A percentile compares a stretch with the other conserved stretches of the same genome.
Evolutionary conservation across 2,329 filamentous ascomycete genomes (phyloP).

Genomic region (Exophiala calicioides): DNA sequence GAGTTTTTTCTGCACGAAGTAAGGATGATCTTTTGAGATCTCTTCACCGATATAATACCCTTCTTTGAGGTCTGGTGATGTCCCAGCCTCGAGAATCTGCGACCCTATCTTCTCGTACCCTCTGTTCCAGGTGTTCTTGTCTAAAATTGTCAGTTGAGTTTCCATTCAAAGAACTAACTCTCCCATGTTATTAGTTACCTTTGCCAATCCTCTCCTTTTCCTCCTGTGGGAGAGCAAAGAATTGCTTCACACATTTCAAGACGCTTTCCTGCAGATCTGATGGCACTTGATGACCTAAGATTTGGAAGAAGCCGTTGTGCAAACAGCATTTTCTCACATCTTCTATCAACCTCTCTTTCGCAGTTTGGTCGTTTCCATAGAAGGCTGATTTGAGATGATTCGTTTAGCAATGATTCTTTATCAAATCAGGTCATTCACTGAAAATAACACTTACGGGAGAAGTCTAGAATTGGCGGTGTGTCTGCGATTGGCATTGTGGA

Average conservation of each 20-base stretch:
- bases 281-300: conserved; percentile 51
- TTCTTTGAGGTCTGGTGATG: conserved; percentile 33
- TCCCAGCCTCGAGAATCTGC: conserved; percentile 33
- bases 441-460: too few relatives aligned
- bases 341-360: conserved; percentile 35
- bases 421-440: too few relatives aligned
- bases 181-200: conserved; percentile 27
- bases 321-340: conserved; percentile 47
- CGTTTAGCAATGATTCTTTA: too few relatives aligned
- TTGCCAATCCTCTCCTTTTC: conserved; percentile 44
- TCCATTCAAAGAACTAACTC: neutral
- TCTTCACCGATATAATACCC: conserved; percentile 32
- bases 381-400: too few relatives aligned
- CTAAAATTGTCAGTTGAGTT: conserved; percentile 22
- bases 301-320: conserved; percentile 56
- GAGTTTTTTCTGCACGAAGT: conserved; percentile 28
- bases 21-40: conserved; percentile 25
- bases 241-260: conserved; percentile 45
- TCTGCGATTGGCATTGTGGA: too few relatives aligned
- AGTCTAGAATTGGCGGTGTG: too few relatives aligned
- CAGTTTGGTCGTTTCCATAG: conserved; percentile 34
- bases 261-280: conserved; percentile 43
- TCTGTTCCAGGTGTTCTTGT: conserved; percentile 36
- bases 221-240: conserved; percentile 51
- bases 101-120: conserved; percentile 34